phyloP scores from a whole-genome alignment of 108 stramenopile genomes.

The Nannochloropsis oceanica region DNA sequence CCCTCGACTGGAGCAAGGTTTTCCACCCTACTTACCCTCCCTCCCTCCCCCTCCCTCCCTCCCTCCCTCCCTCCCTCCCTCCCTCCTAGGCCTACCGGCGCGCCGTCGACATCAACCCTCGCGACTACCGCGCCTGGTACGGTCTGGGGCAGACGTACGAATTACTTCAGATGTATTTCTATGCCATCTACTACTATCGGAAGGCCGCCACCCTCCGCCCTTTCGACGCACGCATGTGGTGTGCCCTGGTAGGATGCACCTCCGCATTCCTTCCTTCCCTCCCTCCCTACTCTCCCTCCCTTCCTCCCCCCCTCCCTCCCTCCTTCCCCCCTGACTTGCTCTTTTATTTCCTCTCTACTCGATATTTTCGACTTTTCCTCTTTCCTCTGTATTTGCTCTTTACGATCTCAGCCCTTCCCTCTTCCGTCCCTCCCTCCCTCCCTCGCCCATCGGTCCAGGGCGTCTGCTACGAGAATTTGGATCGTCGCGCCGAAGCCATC shows the following conservation, averaged over 20 bases:
- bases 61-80: background rate
- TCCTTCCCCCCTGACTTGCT: background rate
- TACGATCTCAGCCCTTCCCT: background rate
- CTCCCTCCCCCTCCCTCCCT: background rate
- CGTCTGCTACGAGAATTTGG: conserved; percentile 50
- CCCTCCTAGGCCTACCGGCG: conserved; percentile 69
- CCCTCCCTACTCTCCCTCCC: background rate
- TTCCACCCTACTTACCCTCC: no score
- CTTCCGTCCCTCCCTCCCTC: background rate
- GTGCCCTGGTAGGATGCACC: conserved; percentile 48
- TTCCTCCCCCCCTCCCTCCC: background rate
- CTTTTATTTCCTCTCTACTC: no score
- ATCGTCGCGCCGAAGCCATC: conserved; percentile 61
- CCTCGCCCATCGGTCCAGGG: conserved; percentile 31
- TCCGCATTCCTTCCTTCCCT: background rate
- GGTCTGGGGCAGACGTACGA: conserved; percentile 98
- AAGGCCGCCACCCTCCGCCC: conserved; percentile 82
- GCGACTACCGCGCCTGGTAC: conserved; percentile 95
- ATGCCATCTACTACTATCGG: conserved; percentile 84
- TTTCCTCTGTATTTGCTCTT: no score
- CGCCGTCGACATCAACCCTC: conserved; percentile 74
- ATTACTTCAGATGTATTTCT: conserved; percentile 80
- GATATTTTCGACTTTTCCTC: no score
- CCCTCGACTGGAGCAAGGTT: no score
- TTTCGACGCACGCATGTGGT: conserved; percentile 97